Base-by-base conservation (phyloP, 139 green algal genomes). In the Spirogloea muscicola region DNA sequence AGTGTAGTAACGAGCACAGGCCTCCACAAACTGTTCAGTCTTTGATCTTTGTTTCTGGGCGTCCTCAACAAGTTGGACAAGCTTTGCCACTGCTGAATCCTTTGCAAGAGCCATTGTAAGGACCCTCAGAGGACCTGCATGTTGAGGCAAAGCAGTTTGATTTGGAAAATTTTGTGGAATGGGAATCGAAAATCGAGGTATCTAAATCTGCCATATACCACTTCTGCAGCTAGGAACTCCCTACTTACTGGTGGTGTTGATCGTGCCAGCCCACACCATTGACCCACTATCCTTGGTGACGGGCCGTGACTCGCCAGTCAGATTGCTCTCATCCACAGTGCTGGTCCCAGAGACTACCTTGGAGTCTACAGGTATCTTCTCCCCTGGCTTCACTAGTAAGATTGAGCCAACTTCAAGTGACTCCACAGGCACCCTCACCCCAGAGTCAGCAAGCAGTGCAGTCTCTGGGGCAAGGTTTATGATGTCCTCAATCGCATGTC, bases 301-400 rank as follows among this genome's bases (percentile, higher is more conserved):
- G 1, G 87, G 82, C 41, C 76, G 57, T 3, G 68, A 75, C 82
- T 89, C 86, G 42, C 90, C 91, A 0, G 91, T 96, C 6, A 96
- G 81, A 58, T 89, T 87, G 51, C 63, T 83, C 66, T 96, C 88
- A 48, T 96, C 90, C 37, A 94, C 58, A 0, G 74, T 52, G 46
- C 65, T 86, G 1, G 58, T 63, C 13, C 91, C 91, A 0, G 31
- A 10, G 34, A 87, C 63, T 36, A 96, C 86, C 1, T 58, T 18
- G 7, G 89, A 91, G 69, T 96, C 91, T 25, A 93, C 48, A 3
- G 91, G 87, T 4, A 93, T 68, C 36, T 83, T 84, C 31, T 89
- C 85, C 0, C 89, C 91, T 1, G 91, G 87, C 1, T 44, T 33
- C 34, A 74, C 65, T n/a, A 44, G 43, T 10, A 74, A 29, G 16